Percentiles rank a stretch among this genome's conserved stretches.
phyloP scores from a whole-genome alignment of 2,329 filamentous ascomycete genomes.

The Monosporascus sp. region DNA sequence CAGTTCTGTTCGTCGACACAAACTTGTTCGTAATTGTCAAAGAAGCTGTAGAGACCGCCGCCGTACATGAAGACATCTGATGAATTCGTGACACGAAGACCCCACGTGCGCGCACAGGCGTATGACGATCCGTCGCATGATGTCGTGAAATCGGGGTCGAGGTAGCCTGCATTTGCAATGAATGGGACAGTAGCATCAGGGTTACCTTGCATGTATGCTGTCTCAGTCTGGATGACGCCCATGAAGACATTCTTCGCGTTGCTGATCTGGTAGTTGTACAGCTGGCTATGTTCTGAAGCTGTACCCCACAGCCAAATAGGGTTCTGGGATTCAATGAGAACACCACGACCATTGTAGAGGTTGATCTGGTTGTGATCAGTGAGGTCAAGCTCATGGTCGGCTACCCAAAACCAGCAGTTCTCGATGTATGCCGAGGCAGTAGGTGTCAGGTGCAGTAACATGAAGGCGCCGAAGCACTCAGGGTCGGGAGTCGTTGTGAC shows the following conservation, averaged over 20 bases:
- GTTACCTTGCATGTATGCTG: constrained; percentile 82
- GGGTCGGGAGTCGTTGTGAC: constrained; percentile 54
- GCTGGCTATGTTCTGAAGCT: constrained; percentile 57
- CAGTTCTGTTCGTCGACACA: constrained; percentile 65
- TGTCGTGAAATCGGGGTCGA: constrained; percentile 63
- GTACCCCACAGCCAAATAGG: constrained; percentile 80
- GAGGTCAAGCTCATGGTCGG: constrained; percentile 83
- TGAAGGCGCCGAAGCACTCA: constrained; percentile 68
- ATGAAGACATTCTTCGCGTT: constrained; percentile 77
- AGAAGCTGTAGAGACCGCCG: constrained; percentile 75
- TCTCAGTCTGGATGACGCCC: constrained; percentile 82
- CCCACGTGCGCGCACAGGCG: constrained; percentile 69
- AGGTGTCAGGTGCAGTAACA: constrained; percentile 61
- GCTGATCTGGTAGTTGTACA: constrained; percentile 81
- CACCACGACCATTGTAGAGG: constrained; percentile 82
- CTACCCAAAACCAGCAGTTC: constrained; percentile 86
- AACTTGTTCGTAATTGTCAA: constrained; percentile 70
- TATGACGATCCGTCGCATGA: constrained; percentile 42
- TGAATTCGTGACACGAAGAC: constrained; percentile 64
- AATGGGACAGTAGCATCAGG: constrained; percentile 66
- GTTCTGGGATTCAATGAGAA: constrained; percentile 71
- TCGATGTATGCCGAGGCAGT: constrained; percentile 70
- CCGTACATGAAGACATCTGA: constrained; percentile 65
- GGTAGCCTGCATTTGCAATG: constrained; percentile 48
- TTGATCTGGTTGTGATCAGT: constrained; percentile 70